Evolutionary conservation across 1,139 yeast genomes (phyloP), one percentile per base, ranked within the genome.

Genomic region (Debaryomyces robertsiae): DNA sequence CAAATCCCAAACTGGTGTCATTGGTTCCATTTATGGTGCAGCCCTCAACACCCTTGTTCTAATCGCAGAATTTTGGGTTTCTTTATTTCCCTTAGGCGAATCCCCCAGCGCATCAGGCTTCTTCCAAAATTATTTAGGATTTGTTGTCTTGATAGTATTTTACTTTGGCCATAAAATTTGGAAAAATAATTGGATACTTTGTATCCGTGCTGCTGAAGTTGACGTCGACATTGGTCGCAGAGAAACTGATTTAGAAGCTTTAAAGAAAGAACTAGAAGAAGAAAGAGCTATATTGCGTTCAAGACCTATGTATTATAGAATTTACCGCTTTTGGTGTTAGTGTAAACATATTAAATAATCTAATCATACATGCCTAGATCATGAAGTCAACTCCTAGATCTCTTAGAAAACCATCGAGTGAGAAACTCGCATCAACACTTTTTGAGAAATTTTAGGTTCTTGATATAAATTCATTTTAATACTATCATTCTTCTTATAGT

Each of bases 41-140:
- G 39, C 46, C 17, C 48, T 66, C 27, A 61, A 59, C 46, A 38
- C 58, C 7, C 53, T 67, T 45, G 68, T 65, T n/a, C 52, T 67
- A 36, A 49, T 64, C 36, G 71, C 71, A 9, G 75, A 70, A 50
- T 68, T 70, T 48, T 70, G 75, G 73, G 58, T 69, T 28, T 68
- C 73, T 3, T 57, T 70, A 32, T 69, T 57, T 55, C 76, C 76
- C n/a, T 43, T 63, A 28, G 72, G 67, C 3, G 61, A 46, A 1
- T 39, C 46, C 22, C 70, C 75, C 32, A 57, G 52, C 43, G 73
- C 70, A 10, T 45, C 52, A 13, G 58, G 54, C 27, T 70, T 70
- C 53, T 70, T 70, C 54, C 52, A 56, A 46, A 52, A 62, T 24
- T 70, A 69, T 49, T 60, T 70, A 54, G 71, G 74, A 23, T 62